A percentile compares a stretch with the other conserved stretches of the same genome.
These are phyloP conservation scores for Gonapodya sp. DNA, from an alignment of 192 early-diverging fungal species.

Conservation along the genomic window DNA sequence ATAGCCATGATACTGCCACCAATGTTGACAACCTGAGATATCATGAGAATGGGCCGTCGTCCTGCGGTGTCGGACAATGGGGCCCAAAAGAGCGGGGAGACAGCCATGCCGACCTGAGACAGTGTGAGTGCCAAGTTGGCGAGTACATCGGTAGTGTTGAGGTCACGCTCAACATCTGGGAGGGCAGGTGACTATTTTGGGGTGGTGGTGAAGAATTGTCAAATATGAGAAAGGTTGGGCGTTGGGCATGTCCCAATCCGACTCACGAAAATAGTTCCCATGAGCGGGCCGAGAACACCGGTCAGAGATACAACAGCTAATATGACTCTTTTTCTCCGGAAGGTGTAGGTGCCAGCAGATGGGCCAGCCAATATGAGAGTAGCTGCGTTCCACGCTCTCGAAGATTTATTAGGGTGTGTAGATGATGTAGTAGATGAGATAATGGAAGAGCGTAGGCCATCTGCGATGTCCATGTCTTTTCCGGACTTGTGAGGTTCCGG, in stretches of 20 bases:
- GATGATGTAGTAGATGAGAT: too few relatives aligned
- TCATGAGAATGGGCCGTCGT: neutral
- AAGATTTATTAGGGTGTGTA: too few relatives aligned
- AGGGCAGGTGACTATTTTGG: neutral
- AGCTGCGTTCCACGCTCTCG: too few relatives aligned
- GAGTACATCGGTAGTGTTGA: neutral
- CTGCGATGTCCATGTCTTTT: too few relatives aligned
- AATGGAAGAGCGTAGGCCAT: too few relatives aligned
- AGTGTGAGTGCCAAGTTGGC: neutral
- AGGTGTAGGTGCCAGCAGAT: neutral
- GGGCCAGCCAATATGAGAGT: neutral
- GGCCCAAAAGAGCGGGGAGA: neutral
- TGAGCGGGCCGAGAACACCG: conserved; percentile 2
- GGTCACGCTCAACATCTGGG: neutral
- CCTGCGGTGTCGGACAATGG: neutral
- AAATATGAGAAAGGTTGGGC: neutral
- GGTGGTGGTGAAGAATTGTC: neutral
- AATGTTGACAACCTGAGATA: neutral
- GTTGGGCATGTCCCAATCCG: neutral
- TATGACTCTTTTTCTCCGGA: neutral
- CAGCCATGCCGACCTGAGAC: neutral
- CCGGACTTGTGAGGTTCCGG: too few relatives aligned
- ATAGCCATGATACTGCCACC: neutral
- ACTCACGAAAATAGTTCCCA: neutral
- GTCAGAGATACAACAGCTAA: neutral